A percentile compares a stretch with the other conserved stretches of the same genome.
phyloP scores from a whole-genome alignment of 1,139 yeast species.

The Taiozyma onychis region DNA sequence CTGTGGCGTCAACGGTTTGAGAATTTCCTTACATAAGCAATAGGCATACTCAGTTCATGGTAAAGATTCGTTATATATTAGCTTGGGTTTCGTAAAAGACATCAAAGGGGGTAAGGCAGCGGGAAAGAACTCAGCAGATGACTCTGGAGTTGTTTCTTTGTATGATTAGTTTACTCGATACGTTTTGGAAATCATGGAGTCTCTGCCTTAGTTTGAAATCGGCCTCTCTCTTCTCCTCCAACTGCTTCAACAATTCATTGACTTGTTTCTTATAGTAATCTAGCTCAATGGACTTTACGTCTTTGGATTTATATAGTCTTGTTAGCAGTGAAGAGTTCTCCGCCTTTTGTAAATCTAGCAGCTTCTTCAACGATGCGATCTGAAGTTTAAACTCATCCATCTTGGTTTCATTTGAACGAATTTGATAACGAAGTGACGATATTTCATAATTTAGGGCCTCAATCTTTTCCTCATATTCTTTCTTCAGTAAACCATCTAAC shows the following conservation, averaged over 20 bases:
- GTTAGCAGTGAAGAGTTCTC: background rate
- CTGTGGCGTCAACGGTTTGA: background rate
- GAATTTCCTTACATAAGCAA: too few relatives aligned
- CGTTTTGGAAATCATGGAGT: slow-evolving; percentile 3
- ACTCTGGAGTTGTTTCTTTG: background rate
- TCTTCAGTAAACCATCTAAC: background rate
- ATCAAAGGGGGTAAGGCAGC: background rate
- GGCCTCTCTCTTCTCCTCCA: slow-evolving; percentile 14
- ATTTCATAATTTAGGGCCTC: background rate
- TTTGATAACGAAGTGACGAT: background rate
- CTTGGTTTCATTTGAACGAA: background rate
- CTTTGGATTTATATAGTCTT: slow-evolving; percentile 1
- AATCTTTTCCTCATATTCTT: slow-evolving; percentile 2
- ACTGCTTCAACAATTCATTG: slow-evolving; percentile 8
- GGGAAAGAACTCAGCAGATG: background rate
- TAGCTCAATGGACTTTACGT: slow-evolving; percentile 7
- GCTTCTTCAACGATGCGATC: background rate
- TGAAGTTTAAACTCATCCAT: slow-evolving; percentile 2
- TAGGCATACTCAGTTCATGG: too few relatives aligned
- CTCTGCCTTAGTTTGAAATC: slow-evolving; percentile 15
- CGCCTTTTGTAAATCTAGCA: background rate
- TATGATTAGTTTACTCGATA: background rate
- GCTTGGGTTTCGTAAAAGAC: background rate
- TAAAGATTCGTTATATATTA: too few relatives aligned
- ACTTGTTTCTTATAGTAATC: slow-evolving; percentile 13